Percentiles rank a stretch among this genome's conserved stretches.
phyloP scores from a whole-genome alignment of 169 alveolate genomes.

The Eimeria maxima region DNA sequence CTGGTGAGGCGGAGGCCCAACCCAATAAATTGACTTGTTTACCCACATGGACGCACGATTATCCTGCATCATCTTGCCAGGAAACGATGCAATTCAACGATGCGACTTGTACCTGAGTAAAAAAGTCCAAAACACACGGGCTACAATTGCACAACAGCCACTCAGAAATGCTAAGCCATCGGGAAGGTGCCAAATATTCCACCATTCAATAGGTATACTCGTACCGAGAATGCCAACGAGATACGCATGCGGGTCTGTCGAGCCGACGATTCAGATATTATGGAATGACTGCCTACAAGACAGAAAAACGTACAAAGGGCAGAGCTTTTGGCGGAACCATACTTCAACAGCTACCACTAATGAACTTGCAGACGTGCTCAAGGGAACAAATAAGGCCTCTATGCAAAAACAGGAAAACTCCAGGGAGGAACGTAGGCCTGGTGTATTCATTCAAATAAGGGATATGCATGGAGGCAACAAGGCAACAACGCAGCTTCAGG shows the following conservation, averaged over 20 bases:
- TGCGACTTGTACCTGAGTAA: background rate
- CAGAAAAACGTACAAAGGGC: background rate
- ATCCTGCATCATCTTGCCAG: slow-evolving; percentile 8
- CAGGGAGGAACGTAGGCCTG: no score
- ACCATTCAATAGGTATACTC: background rate
- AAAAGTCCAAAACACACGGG: background rate
- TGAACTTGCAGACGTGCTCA: background rate
- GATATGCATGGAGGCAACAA: background rate
- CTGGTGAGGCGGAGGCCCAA: slow-evolving; percentile 42
- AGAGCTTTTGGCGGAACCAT: background rate
- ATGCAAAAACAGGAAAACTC: no score
- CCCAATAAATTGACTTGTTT: background rate
- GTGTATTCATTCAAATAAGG: no score
- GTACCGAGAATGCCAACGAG: background rate
- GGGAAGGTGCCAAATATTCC: background rate
- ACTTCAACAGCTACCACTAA: background rate
- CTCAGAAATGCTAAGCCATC: background rate
- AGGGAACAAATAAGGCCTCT: background rate
- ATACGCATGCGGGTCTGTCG: background rate
- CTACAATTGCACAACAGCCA: background rate
- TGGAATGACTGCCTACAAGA: background rate
- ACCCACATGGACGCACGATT: slow-evolving; percentile 27
- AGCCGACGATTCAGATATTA: background rate
- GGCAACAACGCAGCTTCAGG: background rate
- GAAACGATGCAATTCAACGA: background rate